Evolutionary conservation across 805 yeast genomes (phyloP).

Genomic region (Cyberlindnera euphorbiae): DNA sequence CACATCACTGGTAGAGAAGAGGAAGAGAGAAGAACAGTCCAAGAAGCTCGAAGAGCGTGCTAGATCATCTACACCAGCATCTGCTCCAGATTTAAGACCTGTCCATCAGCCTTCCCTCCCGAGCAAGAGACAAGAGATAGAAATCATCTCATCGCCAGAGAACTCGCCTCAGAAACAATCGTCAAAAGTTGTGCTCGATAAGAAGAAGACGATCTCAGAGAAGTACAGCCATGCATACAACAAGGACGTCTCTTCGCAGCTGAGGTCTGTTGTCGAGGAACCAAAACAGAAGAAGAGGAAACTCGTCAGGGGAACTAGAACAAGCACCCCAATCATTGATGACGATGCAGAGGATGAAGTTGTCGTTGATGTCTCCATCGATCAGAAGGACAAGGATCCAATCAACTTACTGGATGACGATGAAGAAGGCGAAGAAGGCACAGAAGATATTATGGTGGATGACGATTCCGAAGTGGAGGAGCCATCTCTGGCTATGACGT

Average conservation of each 20-base stretch:
- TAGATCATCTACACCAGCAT: no score
- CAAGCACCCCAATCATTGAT: no score
- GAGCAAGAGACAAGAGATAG: slow-evolving; percentile 9
- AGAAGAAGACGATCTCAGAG: slow-evolving; percentile 33
- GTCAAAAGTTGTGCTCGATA: slow-evolving; percentile 34
- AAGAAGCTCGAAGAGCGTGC: slow-evolving; percentile 6
- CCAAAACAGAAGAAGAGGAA: slow-evolving; percentile 31
- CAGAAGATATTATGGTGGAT: slow-evolving; percentile 37
- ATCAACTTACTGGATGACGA: slow-evolving; percentile 20
- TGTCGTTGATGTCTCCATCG: background rate
- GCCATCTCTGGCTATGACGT: slow-evolving; percentile 24
- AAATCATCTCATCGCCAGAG: slow-evolving; percentile 25
- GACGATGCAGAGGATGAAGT: slow-evolving; percentile 13
- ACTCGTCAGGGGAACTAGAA: slow-evolving; percentile 38
- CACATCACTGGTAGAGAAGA: slow-evolving; percentile 27
- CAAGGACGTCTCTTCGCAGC: slow-evolving; percentile 2
- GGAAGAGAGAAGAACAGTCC: slow-evolving; percentile 21
- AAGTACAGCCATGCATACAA: slow-evolving; percentile 29
- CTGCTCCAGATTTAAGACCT: no score
- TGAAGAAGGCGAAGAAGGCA: slow-evolving; percentile 46
- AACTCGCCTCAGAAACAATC: slow-evolving; percentile 25
- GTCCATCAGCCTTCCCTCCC: no score
- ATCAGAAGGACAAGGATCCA: slow-evolving; percentile 5
- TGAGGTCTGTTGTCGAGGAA: slow-evolving; percentile 6
- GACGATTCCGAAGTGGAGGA: slow-evolving; percentile 48